Evolutionary conservation across 2,329 filamentous ascomycete genomes (phyloP).

Genomic region (Chalara sp.): DNA sequence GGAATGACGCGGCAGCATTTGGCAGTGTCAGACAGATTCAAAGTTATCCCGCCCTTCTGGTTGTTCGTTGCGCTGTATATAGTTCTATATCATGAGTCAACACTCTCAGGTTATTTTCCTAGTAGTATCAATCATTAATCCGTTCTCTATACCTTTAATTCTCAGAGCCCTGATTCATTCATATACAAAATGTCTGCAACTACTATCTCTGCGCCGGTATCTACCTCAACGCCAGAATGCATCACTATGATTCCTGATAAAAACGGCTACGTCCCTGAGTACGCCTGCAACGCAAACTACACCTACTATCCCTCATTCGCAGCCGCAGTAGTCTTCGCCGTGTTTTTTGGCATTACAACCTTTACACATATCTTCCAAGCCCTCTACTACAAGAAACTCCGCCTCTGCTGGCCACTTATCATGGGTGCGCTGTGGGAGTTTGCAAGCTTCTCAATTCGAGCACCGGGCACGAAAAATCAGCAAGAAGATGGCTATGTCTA

Average conservation of each 20-base stretch:
- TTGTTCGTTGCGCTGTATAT: too few species aligned
- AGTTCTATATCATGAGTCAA: too few species aligned
- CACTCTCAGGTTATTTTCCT: too few species aligned
- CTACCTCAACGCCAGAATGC: neutral
- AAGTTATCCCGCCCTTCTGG: too few species aligned
- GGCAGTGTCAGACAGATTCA: too few species aligned
- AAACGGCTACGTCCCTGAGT: constrained; percentile 22
- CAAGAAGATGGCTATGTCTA: constrained; percentile 26
- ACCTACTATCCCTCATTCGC: constrained; percentile 32
- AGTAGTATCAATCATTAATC: too few species aligned
- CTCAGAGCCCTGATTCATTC: too few species aligned
- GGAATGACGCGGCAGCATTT: too few species aligned
- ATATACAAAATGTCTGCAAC: too few species aligned
- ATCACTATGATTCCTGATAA: constrained; percentile 1
- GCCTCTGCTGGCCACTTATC: constrained; percentile 37
- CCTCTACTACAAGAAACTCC: constrained; percentile 26
- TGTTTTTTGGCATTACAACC: constrained; percentile 29
- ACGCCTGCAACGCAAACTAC: constrained; percentile 30
- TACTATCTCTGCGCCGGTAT: too few species aligned
- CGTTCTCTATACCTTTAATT: too few species aligned
- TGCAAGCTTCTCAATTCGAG: constrained; percentile 32
- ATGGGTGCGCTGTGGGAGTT: constrained; percentile 37
- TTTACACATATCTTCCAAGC: constrained; percentile 30
- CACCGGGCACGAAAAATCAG: constrained; percentile 34
- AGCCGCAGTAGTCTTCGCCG: constrained; percentile 29